A percentile compares a stretch with the other conserved stretches of the same genome.
phyloP scores from a whole-genome alignment of 768 basidiomycete species.

The Suillus tomentosus region DNA sequence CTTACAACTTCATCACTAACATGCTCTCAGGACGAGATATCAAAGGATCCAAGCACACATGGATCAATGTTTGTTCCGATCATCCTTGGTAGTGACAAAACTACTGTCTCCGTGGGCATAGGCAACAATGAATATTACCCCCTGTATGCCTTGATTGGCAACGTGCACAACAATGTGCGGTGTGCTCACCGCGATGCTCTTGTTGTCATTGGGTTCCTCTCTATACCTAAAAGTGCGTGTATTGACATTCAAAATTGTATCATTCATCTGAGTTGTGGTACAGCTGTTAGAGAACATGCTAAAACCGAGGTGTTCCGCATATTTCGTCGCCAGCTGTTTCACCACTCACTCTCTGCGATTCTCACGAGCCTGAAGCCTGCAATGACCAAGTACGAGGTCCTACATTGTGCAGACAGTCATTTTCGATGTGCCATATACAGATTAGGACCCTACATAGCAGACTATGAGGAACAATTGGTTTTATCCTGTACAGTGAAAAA shows the following conservation, averaged over 20 bases:
- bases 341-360: too few relatives aligned
- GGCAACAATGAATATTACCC: slow-evolving; percentile 17
- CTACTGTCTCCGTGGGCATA: slow-evolving; percentile 16
- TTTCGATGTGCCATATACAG: slow-evolving; percentile 33
- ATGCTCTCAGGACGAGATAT: too few relatives aligned
- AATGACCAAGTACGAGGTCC: too few relatives aligned
- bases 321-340: too few relatives aligned
- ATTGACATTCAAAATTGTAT: too few relatives aligned
- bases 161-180: slow-evolving; percentile 14
- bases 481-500: too few relatives aligned
- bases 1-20: too few relatives aligned
- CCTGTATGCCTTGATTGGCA: slow-evolving; percentile 17
- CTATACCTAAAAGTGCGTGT: slow-evolving; percentile 33
- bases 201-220: slow-evolving; percentile 30
- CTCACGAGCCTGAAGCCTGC: too few relatives aligned
- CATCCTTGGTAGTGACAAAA: slow-evolving; percentile 17
- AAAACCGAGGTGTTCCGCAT: too few relatives aligned
- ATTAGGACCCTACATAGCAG: slow-evolving; percentile 31
- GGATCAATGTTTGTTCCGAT: slow-evolving; percentile 15
- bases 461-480: too few relatives aligned
- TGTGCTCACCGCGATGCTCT: slow-evolving; percentile 13
- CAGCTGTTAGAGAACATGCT: too few relatives aligned
- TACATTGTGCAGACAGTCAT: slow-evolving; percentile 32
- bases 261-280: too few relatives aligned
- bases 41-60: slow-evolving; percentile 5